phyloP scores from a whole-genome alignment of 176 grass and related monocot species.

The Musa troglodytarum region DNA sequence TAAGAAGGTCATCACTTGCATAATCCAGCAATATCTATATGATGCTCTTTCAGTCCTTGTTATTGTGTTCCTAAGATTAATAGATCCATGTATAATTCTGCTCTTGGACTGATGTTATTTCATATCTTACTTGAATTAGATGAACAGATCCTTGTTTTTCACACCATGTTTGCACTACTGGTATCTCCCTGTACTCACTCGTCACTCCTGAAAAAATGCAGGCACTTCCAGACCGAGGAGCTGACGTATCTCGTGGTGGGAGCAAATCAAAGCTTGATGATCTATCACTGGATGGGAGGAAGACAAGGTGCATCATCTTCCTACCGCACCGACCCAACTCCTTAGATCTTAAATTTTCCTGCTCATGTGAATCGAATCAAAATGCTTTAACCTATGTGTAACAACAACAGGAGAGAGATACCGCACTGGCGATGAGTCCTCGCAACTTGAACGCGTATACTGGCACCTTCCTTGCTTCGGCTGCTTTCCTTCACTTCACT shows the following conservation, averaged over 20 bases:
- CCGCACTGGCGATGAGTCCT: conserved; percentile 30
- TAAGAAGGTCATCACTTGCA: background rate
- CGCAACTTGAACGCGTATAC: background rate
- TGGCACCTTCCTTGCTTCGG: too few relatives aligned
- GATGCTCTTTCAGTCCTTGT: background rate
- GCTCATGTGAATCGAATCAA: too few relatives aligned
- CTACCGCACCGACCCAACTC: conserved; percentile 7
- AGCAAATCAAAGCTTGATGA: conserved; percentile 32
- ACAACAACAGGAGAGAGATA: conserved; percentile 25
- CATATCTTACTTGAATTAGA: conserved; percentile 17
- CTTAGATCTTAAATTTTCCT: background rate
- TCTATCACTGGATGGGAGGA: conserved; percentile 39
- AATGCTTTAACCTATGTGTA: too few relatives aligned
- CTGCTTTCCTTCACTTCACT: too few relatives aligned
- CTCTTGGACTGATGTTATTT: background rate
- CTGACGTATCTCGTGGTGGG: conserved; percentile 11
- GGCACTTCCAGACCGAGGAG: conserved; percentile 28
- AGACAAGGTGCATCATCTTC: conserved; percentile 50
- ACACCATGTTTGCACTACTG: background rate
- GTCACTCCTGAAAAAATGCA: conserved; percentile 30
- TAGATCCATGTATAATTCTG: background rate
- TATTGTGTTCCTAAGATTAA: background rate
- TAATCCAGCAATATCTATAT: conserved; percentile 1
- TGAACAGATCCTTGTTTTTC: conserved; percentile 9
- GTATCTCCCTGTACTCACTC: background rate